Percentiles rank a stretch among this genome's conserved stretches.
These are phyloP conservation scores for Orbilia javanica DNA, from an alignment of 2,329 filamentous ascomycete genomes.

Conservation along the genomic window DNA sequence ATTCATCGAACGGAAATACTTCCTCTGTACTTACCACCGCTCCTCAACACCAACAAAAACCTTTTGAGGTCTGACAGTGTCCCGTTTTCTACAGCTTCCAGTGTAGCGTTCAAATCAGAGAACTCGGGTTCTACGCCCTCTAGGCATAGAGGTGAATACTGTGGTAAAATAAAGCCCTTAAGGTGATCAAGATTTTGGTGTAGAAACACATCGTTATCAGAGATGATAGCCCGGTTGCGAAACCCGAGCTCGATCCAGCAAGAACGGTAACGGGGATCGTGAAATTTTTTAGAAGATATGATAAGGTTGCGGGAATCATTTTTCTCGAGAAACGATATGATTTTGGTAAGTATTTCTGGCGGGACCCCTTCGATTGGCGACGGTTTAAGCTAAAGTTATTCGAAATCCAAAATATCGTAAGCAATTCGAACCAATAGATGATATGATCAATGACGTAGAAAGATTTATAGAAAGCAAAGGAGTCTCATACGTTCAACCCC, in stretches of 20 bases:
- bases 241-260: neutral
- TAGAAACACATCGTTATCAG: neutral
- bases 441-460: no score
- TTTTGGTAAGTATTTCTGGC: neutral
- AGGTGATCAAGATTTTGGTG: neutral
- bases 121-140: neutral
- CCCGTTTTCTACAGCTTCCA: neutral
- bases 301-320: neutral
- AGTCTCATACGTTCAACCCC: neutral
- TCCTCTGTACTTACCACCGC: neutral
- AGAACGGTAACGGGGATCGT: neutral
- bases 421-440: neutral
- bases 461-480: no score
- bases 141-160: neutral
- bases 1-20: no score
- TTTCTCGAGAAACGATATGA: neutral
- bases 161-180: neutral
- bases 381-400: neutral
- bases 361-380: neutral
- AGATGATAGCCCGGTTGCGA: no score
- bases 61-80: neutral
- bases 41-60: neutral
- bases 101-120: neutral
- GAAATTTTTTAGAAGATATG: slow-evolving; percentile 12
- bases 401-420: neutral